Conservation (phyloP, 257 asterid species). For the Plectranthus barbatus region DNA sequence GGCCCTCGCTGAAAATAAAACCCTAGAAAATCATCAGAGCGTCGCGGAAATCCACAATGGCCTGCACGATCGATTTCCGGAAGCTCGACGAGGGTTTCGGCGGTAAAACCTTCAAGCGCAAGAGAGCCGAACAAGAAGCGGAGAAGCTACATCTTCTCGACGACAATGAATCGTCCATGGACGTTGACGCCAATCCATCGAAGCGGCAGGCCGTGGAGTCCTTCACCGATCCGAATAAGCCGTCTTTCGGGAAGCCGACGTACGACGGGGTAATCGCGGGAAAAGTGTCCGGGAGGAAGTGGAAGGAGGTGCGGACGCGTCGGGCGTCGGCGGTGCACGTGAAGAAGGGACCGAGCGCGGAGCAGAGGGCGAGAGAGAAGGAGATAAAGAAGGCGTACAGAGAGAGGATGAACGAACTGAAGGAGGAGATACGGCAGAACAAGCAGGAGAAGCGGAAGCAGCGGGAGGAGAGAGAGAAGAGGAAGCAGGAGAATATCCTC, state of each 20-base stretch:
- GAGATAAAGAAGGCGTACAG: conserved; percentile 66
- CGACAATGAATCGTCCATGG: conserved; percentile 20
- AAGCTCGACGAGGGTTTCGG: conserved; percentile 83
- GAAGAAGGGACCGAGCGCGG: conserved; percentile 40
- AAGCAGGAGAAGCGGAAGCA: conserved; percentile 60
- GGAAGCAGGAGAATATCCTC: conserved; percentile 62
- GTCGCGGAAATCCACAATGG: conserved; percentile 35
- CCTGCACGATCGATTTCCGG: conserved; percentile 85
- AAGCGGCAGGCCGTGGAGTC: conserved; percentile 69
- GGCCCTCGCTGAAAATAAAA: not conserved
- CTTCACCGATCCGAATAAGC: conserved; percentile 51
- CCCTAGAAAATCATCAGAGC: conserved; percentile 8
- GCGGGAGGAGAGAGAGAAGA: conserved; percentile 73
- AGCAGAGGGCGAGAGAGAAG: conserved; percentile 58
- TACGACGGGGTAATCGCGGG: conserved; percentile 93
- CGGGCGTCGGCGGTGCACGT: conserved; percentile 64
- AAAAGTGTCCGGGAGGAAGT: conserved; percentile 72
- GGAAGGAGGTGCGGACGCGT: conserved; percentile 81
- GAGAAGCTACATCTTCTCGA: conserved; percentile 17
- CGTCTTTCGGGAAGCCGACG: conserved; percentile 47
- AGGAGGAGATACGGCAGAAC: conserved; percentile 69
- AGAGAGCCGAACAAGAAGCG: conserved; percentile 55
- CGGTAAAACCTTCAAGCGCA: conserved; percentile 87
- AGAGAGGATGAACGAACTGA: conserved; percentile 60
- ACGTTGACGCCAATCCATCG: conserved; percentile 30